A percentile compares a stretch with the other conserved stretches of the same genome.
These are phyloP conservation scores for Torulaspora maleeae DNA, from an alignment of 805 yeast species.

Conservation along the genomic window DNA sequence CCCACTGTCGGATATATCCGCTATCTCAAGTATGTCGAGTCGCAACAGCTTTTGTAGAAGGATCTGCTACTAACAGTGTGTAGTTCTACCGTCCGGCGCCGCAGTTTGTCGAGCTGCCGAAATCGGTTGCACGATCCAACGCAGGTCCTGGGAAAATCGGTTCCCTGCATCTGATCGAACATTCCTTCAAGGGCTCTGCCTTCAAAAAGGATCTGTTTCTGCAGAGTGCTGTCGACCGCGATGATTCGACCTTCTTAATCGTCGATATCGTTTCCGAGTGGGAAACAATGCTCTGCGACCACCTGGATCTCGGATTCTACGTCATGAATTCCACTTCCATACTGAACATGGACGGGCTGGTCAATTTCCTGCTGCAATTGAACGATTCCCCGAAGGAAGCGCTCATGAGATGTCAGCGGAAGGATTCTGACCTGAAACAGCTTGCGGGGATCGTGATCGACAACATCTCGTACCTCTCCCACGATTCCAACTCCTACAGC, in stretches of 20 bases:
- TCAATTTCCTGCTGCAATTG: conserved; percentile 23
- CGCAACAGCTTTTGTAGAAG: not conserved
- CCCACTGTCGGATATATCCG: conserved; percentile 31
- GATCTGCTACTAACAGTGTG: conserved; percentile 3
- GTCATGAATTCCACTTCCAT: conserved; percentile 23
- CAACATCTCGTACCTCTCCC: conserved; percentile 29
- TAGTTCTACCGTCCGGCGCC: conserved; percentile 21
- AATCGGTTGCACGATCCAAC: not conserved
- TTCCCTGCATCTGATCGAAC: conserved; percentile 27
- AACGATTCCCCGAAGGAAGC: conserved; percentile 25
- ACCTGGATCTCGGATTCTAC: conserved; percentile 2
- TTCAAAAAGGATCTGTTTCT: conserved; percentile 16
- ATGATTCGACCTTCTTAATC: conserved; percentile 13
- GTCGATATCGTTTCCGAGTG: conserved; percentile 28
- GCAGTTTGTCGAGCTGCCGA: conserved; percentile 12
- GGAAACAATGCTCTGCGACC: conserved; percentile 11
- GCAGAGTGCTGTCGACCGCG: conserved; percentile 6
- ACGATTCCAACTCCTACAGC: conserved; percentile 17
- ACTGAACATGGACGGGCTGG: conserved; percentile 20
- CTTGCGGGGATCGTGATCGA: conserved; percentile 33
- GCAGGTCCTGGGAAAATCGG: conserved; percentile 7
- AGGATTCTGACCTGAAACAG: conserved; percentile 13
- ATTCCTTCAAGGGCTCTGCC: conserved; percentile 19
- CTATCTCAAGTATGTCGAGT: conserved; percentile 19
- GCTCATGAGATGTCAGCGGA: conserved; percentile 20